Conservation (phyloP, 1,139 yeast genomes). For the Candida sanyaensis region DNA sequence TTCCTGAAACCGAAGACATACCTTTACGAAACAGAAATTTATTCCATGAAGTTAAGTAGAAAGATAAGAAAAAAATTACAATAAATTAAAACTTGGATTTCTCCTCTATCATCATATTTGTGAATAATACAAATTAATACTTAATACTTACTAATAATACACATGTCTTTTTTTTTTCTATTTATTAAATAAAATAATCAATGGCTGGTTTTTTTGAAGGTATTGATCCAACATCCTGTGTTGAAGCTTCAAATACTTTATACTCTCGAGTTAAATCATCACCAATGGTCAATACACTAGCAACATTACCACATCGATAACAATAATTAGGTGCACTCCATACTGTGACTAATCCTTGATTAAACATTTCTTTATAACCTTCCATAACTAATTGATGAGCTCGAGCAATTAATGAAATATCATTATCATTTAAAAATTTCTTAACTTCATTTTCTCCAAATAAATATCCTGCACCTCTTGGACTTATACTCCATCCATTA, state of each 20-base stretch:
- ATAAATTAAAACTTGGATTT: no score
- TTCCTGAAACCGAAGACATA: no score
- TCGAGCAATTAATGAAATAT: conserved; percentile 76
- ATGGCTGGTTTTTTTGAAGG: conserved; percentile 50
- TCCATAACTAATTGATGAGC: conserved; percentile 97
- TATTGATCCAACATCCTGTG: conserved; percentile 49
- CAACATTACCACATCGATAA: conserved; percentile 51
- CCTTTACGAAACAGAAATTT: no score
- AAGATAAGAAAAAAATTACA: no score
- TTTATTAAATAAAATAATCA: conserved; percentile 59
- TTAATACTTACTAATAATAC: no score
- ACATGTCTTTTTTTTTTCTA: no score
- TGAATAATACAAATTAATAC: no score
- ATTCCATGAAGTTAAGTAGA: no score
- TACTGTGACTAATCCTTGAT: conserved; percentile 75
- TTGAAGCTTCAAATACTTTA: conserved; percentile 83
- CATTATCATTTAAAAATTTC: conserved; percentile 76
- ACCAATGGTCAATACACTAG: conserved; percentile 52
- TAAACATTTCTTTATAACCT: conserved; percentile 63
- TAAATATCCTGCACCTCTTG: conserved; percentile 93
- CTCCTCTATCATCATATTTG: no score
- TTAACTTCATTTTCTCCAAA: conserved; percentile 88
- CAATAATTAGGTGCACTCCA: conserved; percentile 96
- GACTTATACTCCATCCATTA: conserved; percentile 88
- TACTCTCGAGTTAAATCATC: conserved; percentile 69